phyloP scores from a whole-genome alignment of 129 eudicot species.

The Lactuca sativa region DNA sequence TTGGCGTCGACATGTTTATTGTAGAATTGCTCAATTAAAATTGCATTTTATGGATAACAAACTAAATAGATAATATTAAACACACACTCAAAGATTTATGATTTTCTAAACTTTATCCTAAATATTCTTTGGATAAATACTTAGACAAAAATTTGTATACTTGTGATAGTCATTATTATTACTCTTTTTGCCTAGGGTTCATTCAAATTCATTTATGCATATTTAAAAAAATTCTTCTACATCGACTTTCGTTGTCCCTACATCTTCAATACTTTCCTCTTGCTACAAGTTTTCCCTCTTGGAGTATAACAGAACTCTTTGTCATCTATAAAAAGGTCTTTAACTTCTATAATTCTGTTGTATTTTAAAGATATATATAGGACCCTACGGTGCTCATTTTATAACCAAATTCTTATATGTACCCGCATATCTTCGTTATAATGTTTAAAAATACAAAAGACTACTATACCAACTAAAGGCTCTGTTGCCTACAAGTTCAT shows the following conservation, averaged over 20 bases:
- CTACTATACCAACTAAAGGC: background rate
- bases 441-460: background rate
- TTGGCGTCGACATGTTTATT: too few relatives aligned
- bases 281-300: conserved; percentile 33
- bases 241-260: conserved; percentile 27
- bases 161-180: too few relatives aligned
- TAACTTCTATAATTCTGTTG: conserved; percentile 2
- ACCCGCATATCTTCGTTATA: background rate
- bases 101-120: too few relatives aligned
- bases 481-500: background rate
- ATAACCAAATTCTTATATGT: background rate
- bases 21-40: too few relatives aligned
- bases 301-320: conserved; percentile 26
- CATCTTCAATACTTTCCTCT: conserved; percentile 35
- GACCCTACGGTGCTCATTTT: conserved; percentile 2
- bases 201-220: too few relatives aligned
- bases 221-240: background rate
- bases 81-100: too few relatives aligned
- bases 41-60: too few relatives aligned
- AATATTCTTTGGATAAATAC: too few relatives aligned
- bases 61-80: too few relatives aligned
- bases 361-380: conserved; percentile 5
- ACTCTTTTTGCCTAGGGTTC: too few relatives aligned
- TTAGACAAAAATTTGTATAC: too few relatives aligned
- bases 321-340: conserved; percentile 18